phyloP scores from a whole-genome alignment of 169 alveolate species.

The Cardiosporidium cionae region DNA sequence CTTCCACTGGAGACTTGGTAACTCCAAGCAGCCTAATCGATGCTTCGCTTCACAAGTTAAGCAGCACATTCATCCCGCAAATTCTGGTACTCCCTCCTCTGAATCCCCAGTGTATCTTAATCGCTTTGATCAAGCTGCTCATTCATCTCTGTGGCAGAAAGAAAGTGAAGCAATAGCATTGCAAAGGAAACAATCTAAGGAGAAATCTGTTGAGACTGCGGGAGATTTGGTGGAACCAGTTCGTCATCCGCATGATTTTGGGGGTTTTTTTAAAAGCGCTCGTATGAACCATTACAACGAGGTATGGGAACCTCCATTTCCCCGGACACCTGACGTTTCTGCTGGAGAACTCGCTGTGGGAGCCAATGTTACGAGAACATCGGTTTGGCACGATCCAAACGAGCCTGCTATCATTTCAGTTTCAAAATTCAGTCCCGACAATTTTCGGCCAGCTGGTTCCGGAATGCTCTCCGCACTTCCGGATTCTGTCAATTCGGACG shows the following conservation, averaged over 20 bases:
- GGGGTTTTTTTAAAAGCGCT: slow-evolving; percentile 49
- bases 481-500: slow-evolving; percentile 58
- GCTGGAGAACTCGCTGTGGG: slow-evolving; percentile 68
- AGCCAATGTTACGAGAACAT: slow-evolving; percentile 70
- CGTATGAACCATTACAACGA: slow-evolving; percentile 68
- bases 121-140: slow-evolving; percentile 72
- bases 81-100: slow-evolving; percentile 62
- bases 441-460: slow-evolving; percentile 73
- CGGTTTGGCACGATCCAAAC: slow-evolving; percentile 69
- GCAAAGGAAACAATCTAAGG: slow-evolving; percentile 23
- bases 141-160: slow-evolving; percentile 59
- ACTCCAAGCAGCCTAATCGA: too few relatives aligned
- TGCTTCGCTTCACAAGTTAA: slow-evolving; percentile 2
- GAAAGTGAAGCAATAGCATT: slow-evolving; percentile 49
- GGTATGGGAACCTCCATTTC: slow-evolving; percentile 75
- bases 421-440: slow-evolving; percentile 62
- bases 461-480: slow-evolving; percentile 71
- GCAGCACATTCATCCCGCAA: slow-evolving; percentile 32
- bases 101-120: slow-evolving; percentile 65
- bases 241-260: slow-evolving; percentile 61
- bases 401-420: slow-evolving; percentile 77
- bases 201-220: slow-evolving; percentile 34
- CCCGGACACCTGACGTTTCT: slow-evolving; percentile 64
- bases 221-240: slow-evolving; percentile 54
- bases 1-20: too few relatives aligned